Evolutionary conservation across 2,329 filamentous ascomycete genomes (phyloP), one percentile per base, ranked within the genome.

Genomic region (Bipolaris gigantea): DNA sequence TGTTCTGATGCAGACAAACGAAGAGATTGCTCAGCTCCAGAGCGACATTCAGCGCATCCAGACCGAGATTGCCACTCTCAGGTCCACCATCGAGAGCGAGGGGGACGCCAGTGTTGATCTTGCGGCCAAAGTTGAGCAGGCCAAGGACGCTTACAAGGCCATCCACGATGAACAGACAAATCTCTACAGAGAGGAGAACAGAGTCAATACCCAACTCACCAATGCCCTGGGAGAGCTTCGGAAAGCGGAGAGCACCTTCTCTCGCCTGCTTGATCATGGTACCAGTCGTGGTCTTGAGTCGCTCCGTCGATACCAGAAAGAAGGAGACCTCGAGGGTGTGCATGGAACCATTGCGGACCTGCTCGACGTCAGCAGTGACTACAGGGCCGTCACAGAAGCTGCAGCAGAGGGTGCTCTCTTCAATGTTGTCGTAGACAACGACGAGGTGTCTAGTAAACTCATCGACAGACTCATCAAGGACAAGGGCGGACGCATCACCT

Each of bases 301-400:
- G 2, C 89, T 99, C 16, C 87, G 91, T 50, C 86, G 89, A 39
- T 83, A 97, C 65, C 93, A 92, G 75, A 83, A 85, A 43, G 87
- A 95, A 62, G 81, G 88, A 59, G 85, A 91, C 55, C 85, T 97
- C 5, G 84, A 89, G 1, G 94, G 94, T 23, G 91, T 94, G 1
- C 95, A 96, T 71, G 94, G 95, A 45, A 96, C 92, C 0, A 76
- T 99, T 34, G 92, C 93, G 4, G 95, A 99, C 72, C 83, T 99
- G n/a, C 85, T 97, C 65, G 85, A 92, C 50, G 91, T 96, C 44
- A 85, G 82, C 53, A 91, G 96, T 48, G 84, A 85, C 48, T 97
- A 96, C 75, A 86, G 92, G 56, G 86, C 92, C 10, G 91, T 94
- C 2, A 89, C 95, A 9, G 94, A 99, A 75, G 91, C 96, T 64